Evolutionary conservation across 2,329 filamentous ascomycete species (phyloP).

Genomic region (Diplodia scrobiculata): DNA sequence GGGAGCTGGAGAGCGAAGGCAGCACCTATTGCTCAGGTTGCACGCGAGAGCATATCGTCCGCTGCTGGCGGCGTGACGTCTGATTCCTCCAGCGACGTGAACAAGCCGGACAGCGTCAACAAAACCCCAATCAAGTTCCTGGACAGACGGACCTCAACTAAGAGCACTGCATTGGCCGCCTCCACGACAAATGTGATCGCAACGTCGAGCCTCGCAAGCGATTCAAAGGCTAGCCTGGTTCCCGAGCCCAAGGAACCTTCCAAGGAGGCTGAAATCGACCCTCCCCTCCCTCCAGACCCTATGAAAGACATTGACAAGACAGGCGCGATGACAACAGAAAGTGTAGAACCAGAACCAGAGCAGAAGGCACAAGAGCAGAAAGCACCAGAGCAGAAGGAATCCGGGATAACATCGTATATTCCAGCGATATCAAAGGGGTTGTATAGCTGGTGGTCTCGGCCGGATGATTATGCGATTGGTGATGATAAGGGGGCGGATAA

Average conservation of each 20-base stretch:
- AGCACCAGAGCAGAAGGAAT: conserved; percentile 31
- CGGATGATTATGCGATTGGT: conserved; percentile 47
- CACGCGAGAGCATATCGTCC: conserved; percentile 51
- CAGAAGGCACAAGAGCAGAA: conserved; percentile 31
- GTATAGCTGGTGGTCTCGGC: conserved; percentile 56
- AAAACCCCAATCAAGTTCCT: conserved; percentile 44
- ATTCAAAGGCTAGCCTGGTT: conserved; percentile 32
- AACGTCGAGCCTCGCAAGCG: conserved; percentile 41
- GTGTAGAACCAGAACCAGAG: conserved; percentile 26
- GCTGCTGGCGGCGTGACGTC: conserved; percentile 49
- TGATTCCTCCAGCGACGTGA: conserved; percentile 42
- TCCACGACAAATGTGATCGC: conserved; percentile 53
- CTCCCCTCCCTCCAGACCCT: conserved; percentile 51
- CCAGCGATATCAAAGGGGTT: conserved; percentile 40
- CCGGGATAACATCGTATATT: conserved; percentile 29
- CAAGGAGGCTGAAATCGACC: conserved; percentile 38
- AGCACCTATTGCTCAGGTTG: conserved; percentile 51
- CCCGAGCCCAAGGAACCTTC: conserved; percentile 30
- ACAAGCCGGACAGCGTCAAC: conserved; percentile 35
- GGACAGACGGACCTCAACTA: conserved; percentile 50
- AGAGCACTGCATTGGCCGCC: conserved; percentile 49
- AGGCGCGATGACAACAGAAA: not conserved
- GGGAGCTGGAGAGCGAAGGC: conserved; percentile 53
- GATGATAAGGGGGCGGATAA: conserved; percentile 38
- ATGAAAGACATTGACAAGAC: conserved; percentile 14